A percentile compares a stretch with the other conserved stretches of the same genome.
Evolutionary conservation across 129 eudicot genomes (phyloP).

Genomic region (Saposhnikovia divaricata): DNA sequence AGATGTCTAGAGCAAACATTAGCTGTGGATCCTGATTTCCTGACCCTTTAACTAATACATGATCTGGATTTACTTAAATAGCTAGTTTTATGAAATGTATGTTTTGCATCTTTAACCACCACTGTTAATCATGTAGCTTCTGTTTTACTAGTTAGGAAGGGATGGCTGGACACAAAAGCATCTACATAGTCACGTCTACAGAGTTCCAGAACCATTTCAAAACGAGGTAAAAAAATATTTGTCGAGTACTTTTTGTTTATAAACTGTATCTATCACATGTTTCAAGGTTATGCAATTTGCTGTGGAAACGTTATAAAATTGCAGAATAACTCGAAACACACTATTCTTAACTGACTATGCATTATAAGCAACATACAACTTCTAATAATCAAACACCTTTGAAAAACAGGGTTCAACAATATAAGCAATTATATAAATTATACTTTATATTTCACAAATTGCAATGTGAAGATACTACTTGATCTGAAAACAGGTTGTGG

Average conservation of each 20-base stretch:
- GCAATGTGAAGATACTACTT: background rate
- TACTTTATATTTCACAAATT: background rate
- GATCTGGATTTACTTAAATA: background rate
- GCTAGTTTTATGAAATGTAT: background rate
- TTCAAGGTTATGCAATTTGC: background rate
- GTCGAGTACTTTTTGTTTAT: too few species aligned
- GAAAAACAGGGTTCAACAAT: background rate
- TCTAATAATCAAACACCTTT: background rate
- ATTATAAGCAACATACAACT: background rate
- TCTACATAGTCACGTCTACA: conserved; percentile 77
- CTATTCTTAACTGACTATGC: background rate
- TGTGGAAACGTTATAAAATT: background rate
- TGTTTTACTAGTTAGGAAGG: conserved; percentile 39
- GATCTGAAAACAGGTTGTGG: conserved; percentile 50
- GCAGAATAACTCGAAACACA: background rate
- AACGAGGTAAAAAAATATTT: conserved; percentile 46
- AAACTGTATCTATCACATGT: too few species aligned
- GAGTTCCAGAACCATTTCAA: conserved; percentile 69
- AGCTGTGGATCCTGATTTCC: background rate
- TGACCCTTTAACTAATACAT: background rate
- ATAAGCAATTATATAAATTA: too few species aligned
- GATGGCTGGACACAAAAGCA: conserved; percentile 74
- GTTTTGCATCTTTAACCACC: background rate
- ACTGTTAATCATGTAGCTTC: background rate
- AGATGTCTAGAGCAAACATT: background rate